A percentile compares a stretch with the other conserved stretches of the same genome.
Evolutionary conservation across 768 basidiomycete genomes (phyloP).

Genomic region (Mycena filopes): DNA sequence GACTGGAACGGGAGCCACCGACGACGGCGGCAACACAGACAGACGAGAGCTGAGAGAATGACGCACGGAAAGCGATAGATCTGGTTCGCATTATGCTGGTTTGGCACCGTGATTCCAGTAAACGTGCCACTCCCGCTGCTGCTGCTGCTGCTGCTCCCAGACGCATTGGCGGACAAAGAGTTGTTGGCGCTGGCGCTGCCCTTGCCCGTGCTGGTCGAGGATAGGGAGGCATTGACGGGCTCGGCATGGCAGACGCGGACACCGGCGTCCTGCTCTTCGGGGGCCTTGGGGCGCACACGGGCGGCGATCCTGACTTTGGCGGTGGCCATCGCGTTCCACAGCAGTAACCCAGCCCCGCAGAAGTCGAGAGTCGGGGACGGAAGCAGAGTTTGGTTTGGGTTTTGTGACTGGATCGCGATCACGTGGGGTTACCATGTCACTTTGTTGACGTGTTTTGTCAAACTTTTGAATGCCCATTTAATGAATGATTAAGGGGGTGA

Average conservation of each 20-base stretch:
- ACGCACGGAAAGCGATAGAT: slow-evolving; percentile 84
- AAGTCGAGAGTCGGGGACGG: too few species aligned
- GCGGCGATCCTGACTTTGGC: slow-evolving; percentile 79
- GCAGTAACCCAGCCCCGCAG: background rate
- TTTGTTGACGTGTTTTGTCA: too few species aligned
- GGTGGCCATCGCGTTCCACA: slow-evolving; percentile 25
- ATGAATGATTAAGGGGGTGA: too few species aligned
- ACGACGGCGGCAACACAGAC: background rate
- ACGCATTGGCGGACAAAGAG: background rate
- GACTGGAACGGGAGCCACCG: too few species aligned
- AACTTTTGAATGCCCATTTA: too few species aligned
- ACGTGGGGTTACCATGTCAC: too few species aligned
- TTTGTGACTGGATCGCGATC: too few species aligned
- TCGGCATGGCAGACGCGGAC: slow-evolving; percentile 61
- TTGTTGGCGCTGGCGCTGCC: slow-evolving; percentile 3
- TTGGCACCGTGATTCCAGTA: slow-evolving; percentile 65
- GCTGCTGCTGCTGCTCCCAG: slow-evolving; percentile 40
- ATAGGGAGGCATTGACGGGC: slow-evolving; percentile 33
- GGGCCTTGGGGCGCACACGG: slow-evolving; percentile 73
- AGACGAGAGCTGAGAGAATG: slow-evolving; percentile 6
- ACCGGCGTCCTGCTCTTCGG: slow-evolving; percentile 70
- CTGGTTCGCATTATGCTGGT: slow-evolving; percentile 75
- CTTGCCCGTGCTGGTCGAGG: background rate
- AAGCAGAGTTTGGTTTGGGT: too few species aligned
- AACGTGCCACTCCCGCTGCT: slow-evolving; percentile 51